These are phyloP conservation scores for Tylopilus rubrobrunneus DNA, from an alignment of 768 basidiomycete genomes.

Conservation along the genomic window DNA sequence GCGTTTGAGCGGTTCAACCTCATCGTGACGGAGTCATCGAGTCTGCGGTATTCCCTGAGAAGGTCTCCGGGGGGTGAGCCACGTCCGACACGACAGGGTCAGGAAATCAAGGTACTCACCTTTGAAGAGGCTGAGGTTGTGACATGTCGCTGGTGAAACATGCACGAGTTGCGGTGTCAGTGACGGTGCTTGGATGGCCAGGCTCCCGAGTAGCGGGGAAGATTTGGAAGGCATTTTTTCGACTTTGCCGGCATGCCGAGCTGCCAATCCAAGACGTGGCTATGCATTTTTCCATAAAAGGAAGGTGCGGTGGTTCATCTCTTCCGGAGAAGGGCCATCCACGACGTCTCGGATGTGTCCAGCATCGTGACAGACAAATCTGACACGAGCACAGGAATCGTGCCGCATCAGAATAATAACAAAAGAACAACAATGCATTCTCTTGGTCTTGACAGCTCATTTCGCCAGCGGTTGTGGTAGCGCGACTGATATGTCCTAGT, in stretches of 20 bases:
- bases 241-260: conserved; percentile 27
- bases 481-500: conserved; percentile 2
- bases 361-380: background rate
- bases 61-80: conserved; percentile 50
- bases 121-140: conserved; percentile 77
- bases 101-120: conserved; percentile 22
- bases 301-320: conserved; percentile 28
- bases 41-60: conserved; percentile 72
- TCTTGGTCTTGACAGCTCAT: conserved; percentile 22
- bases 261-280: conserved; percentile 24
- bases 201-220: conserved; percentile 58
- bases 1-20: conserved; percentile 77
- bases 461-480: conserved; percentile 12
- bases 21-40: conserved; percentile 80
- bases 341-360: background rate
- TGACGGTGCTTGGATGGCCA: conserved; percentile 64
- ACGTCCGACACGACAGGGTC: conserved; percentile 5
- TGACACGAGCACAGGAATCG: background rate
- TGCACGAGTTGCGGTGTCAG: conserved; percentile 60
- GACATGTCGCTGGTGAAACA: conserved; percentile 70
- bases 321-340: background rate
- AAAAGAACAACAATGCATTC: background rate
- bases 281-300: conserved; percentile 21
- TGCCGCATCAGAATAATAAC: background rate
- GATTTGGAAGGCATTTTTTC: conserved; percentile 37